A percentile compares a stretch with the other conserved stretches of the same genome.
Evolutionary conservation across 2,329 filamentous ascomycete species (phyloP).

Genomic region (Graphiopsis chlorocephala): DNA sequence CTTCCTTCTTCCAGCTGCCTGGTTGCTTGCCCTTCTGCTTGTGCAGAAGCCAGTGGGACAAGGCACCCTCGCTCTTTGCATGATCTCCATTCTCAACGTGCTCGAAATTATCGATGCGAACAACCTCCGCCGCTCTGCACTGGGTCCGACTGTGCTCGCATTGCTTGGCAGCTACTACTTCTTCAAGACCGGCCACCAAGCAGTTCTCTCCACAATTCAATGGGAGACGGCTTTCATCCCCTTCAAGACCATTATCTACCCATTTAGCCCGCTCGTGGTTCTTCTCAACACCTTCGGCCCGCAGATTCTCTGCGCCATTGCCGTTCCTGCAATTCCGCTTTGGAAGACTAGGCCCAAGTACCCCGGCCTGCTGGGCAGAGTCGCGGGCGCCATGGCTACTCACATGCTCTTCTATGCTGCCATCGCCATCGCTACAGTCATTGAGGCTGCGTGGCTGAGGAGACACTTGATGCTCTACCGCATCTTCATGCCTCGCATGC

Average conservation of each 20-base stretch:
- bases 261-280: slow-evolving; percentile 81
- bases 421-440: slow-evolving; percentile 79
- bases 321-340: slow-evolving; percentile 75
- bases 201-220: slow-evolving; percentile 80
- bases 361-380: slow-evolving; percentile 60
- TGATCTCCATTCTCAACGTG: slow-evolving; percentile 84
- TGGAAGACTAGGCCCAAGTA: slow-evolving; percentile 87
- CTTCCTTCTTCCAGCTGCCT: slow-evolving; percentile 76
- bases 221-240: slow-evolving; percentile 96
- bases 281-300: slow-evolving; percentile 84
- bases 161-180: slow-evolving; percentile 91
- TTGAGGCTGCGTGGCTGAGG: slow-evolving; percentile 83
- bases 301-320: slow-evolving; percentile 76
- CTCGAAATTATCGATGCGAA: slow-evolving; percentile 64
- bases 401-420: slow-evolving; percentile 81
- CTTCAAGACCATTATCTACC: slow-evolving; percentile 76
- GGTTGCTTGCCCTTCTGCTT: slow-evolving; percentile 72
- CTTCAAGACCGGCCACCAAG: slow-evolving; percentile 98
- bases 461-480: slow-evolving; percentile 95
- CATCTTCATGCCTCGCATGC: slow-evolving; percentile 87
- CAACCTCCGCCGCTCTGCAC: slow-evolving; percentile 61
- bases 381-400: slow-evolving; percentile 68
- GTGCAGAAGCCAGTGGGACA: slow-evolving; percentile 94
- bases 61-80: slow-evolving; percentile 74
- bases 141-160: slow-evolving; percentile 80